Conservation (phyloP, 106 monocot species). For the Agapanthus africanus region DNA sequence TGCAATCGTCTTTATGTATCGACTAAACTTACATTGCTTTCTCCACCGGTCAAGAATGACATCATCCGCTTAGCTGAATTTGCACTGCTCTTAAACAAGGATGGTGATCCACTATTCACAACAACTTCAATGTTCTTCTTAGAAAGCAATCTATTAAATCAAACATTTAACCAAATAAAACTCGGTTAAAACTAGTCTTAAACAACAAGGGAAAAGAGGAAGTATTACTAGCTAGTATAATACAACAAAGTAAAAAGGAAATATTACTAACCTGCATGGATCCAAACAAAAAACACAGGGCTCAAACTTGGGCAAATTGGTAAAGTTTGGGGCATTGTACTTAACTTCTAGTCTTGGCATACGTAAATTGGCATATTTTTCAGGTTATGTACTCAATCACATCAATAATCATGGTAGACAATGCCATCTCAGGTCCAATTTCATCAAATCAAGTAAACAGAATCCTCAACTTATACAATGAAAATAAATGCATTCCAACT, state of each 20-base stretch:
- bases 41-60: constrained; percentile 32
- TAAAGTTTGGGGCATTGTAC: background rate
- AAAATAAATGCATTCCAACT: background rate
- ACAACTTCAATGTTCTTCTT: constrained; percentile 60
- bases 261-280: too few species aligned
- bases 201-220: background rate
- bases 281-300: too few species aligned
- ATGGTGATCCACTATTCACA: constrained; percentile 58
- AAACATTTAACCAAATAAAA: background rate
- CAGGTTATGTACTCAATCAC: background rate
- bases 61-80: constrained; percentile 46
- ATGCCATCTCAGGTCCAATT: background rate
- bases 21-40: constrained; percentile 32
- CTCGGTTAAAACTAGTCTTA: background rate
- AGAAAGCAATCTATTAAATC: constrained; percentile 38
- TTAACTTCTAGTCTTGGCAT: background rate
- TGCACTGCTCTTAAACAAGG: constrained; percentile 61
- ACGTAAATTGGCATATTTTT: background rate
- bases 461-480: background rate
- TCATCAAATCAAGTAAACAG: background rate
- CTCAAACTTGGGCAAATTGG: background rate
- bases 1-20: background rate
- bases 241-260: too few species aligned
- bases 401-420: background rate
- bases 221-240: background rate